Conservation (phyloP, 1,284 basidiomycete species). For the Cutaneotrichosporon sp. region DNA sequence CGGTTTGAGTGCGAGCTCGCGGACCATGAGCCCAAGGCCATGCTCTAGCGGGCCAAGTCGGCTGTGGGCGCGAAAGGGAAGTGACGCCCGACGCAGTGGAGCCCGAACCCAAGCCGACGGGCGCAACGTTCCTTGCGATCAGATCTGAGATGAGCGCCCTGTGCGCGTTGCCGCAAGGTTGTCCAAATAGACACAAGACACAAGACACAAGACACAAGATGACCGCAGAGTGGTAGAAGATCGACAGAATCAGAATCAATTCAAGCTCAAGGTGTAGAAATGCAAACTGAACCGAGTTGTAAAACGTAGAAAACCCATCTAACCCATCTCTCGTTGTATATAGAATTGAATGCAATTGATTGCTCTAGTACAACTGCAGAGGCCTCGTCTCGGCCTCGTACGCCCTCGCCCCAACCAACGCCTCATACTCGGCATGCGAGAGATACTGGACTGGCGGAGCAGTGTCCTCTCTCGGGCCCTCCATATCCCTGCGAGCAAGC, state of each 20-base stretch:
- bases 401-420: not conserved
- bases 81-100: not conserved
- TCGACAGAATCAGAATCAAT: too few species aligned
- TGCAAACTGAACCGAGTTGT: not conserved
- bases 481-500: not conserved
- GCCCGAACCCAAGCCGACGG: not conserved
- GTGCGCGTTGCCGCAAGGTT: not conserved
- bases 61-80: not conserved
- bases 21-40: not conserved
- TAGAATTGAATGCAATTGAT: not conserved
- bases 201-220: not conserved
- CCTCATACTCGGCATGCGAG: not conserved
- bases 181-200: not conserved
- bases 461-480: not conserved
- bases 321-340: not conserved
- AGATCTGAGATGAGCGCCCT: too few species aligned
- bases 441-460: not conserved
- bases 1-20: not conserved
- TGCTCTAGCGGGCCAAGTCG: not conserved
- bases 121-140: not conserved
- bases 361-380: not conserved
- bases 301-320: not conserved
- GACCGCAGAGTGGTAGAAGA: too few species aligned
- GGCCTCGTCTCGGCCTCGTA: not conserved
- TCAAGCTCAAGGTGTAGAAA: not conserved